These are phyloP conservation scores for Fusarium equiseti DNA, from an alignment of 2,329 filamentous ascomycete genomes.

Conservation along the genomic window DNA sequence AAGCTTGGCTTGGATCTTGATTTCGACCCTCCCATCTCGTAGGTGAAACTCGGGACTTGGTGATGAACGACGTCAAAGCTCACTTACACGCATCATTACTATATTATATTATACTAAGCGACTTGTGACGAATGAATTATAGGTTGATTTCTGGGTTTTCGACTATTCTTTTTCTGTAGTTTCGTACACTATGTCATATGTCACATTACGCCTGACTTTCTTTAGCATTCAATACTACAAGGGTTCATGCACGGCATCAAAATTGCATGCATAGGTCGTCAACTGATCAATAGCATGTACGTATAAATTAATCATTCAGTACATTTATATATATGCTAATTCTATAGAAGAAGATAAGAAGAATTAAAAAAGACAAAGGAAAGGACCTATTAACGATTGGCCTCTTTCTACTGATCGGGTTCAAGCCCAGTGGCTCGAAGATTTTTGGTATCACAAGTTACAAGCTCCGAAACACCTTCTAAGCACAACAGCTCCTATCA, in stretches of 20 bases:
- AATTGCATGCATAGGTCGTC: background rate
- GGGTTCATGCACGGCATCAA: background rate
- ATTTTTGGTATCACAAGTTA: slow-evolving; percentile 35
- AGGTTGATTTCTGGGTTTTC: background rate
- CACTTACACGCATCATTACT: slow-evolving; percentile 16
- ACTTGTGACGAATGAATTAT: background rate
- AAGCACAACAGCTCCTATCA: slow-evolving; percentile 7
- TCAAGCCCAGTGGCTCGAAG: background rate
- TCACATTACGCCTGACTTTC: background rate
- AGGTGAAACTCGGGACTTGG: background rate
- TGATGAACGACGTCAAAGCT: slow-evolving; percentile 1
- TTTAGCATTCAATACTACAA: background rate
- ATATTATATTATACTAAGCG: background rate
- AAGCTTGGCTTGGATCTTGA: slow-evolving; percentile 3
- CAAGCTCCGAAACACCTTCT: slow-evolving; percentile 22
- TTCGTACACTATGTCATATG: background rate
- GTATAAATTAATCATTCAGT: background rate
- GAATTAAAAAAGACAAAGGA: background rate
- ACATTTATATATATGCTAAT: background rate
- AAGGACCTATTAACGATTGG: background rate
- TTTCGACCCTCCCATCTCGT: slow-evolving; percentile 1
- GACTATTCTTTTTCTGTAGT: background rate
- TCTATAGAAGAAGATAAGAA: background rate
- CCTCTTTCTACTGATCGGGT: slow-evolving; percentile 5
- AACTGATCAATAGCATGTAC: background rate